Percentiles rank a stretch among this genome's conserved stretches.
Evolutionary conservation across 768 basidiomycete species (phyloP).

Genomic region (Suillus ampliporus): DNA sequence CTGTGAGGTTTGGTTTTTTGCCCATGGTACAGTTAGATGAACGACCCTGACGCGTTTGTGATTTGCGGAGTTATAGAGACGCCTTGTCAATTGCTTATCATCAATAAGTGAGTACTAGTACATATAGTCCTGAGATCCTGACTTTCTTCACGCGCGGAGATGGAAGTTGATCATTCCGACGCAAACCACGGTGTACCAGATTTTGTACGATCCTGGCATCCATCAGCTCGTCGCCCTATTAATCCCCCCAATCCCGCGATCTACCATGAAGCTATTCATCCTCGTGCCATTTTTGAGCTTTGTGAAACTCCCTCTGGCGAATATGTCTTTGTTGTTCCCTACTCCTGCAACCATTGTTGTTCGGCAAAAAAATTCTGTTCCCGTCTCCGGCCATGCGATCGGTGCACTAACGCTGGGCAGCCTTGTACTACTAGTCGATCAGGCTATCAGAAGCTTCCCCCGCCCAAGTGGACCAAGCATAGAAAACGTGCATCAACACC

Average conservation of each 20-base stretch:
- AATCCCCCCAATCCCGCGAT: slow-evolving; percentile 17
- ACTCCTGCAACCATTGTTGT: slow-evolving; percentile 24
- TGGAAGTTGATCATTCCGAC: slow-evolving; percentile 15
- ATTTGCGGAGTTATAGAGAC: slow-evolving; percentile 8
- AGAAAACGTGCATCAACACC: background rate
- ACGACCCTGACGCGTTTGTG: background rate
- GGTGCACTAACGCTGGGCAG: slow-evolving; percentile 20
- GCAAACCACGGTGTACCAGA: background rate
- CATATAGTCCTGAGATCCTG: no score
- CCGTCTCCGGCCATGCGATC: slow-evolving; percentile 31
- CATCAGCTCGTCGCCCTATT: slow-evolving; percentile 34
- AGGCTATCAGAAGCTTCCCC: slow-evolving; percentile 32
- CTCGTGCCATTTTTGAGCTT: slow-evolving; percentile 34
- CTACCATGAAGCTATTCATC: slow-evolving; percentile 29
- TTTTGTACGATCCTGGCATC: slow-evolving; percentile 27
- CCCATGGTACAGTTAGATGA: slow-evolving; percentile 31
- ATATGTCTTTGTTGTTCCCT: slow-evolving; percentile 29
- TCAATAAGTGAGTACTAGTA: background rate
- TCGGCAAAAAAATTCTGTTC: slow-evolving; percentile 25
- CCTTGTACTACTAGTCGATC: slow-evolving; percentile 8
- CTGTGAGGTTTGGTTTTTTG: slow-evolving; percentile 47
- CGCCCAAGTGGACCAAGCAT: slow-evolving; percentile 20
- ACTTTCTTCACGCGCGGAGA: background rate
- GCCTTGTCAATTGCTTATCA: background rate
- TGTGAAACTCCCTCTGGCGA: slow-evolving; percentile 14